Evolutionary conservation across 202 grass and related monocot species (phyloP), one percentile per base, ranked within the genome.

Genomic region (Setaria italica): DNA sequence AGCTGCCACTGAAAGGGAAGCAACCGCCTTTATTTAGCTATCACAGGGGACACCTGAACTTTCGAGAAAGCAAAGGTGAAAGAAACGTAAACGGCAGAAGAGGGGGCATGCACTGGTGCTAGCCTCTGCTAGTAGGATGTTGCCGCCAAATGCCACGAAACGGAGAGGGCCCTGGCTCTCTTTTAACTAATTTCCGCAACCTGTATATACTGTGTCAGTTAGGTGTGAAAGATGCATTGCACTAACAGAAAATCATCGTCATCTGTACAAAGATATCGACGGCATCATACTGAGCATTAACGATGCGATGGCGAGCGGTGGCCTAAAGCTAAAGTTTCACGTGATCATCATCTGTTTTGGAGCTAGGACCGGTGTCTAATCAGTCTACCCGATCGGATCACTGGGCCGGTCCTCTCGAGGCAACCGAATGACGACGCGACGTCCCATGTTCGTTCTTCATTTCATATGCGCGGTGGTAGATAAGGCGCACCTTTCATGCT

Each of bases 291-390:
- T 3, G 6, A 67, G 37, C 16, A 54, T 67, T 67, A 80, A 57
- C 66, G 20, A 19, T 12, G 39, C 41, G 80, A 82, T 62, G 29
- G 41, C 5, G 68, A 62, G 67, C 21, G 9, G 41, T 7, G 37
- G 62, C 80, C 80, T 71, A 33, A 47, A 45, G 21, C 59, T 43
- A 15, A 19, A 3, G 55, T 57, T n/a, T 13, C 49, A 70, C 80
- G 42, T 72, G 21, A n/a, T 37, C n/a, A 3, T 34, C 39, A 9
- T 48, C 39, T 33, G 21, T 46, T 29, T 6, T 5, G 33, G 48
- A 21, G 46, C 21, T 7, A 25, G 25, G 25, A 25, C 25, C 25
- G 25, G 25, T 25, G 25, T 25, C 25, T 25, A 25, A 25, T 25
- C 25, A 25, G 25, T 25, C 25, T 25, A 25, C 25, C 25, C 25